Evolutionary conservation across 768 basidiomycete genomes (phyloP).

Genomic region (Tricholoma matsutake): DNA sequence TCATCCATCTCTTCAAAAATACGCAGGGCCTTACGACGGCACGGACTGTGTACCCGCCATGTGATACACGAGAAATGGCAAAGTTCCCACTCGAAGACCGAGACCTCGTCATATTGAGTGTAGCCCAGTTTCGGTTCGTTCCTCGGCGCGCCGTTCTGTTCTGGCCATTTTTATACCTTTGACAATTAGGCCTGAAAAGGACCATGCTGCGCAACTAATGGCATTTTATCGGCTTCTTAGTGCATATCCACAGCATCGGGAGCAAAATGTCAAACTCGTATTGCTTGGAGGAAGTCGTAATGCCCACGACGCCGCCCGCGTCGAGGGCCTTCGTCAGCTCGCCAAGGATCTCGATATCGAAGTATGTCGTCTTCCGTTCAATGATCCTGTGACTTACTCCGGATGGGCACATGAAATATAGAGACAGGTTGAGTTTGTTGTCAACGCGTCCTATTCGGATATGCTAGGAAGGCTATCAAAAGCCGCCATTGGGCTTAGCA

Average conservation of each 20-base stretch:
- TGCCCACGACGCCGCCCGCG: constrained; percentile 64
- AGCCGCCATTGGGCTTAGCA: constrained; percentile 85
- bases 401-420: constrained; percentile 24
- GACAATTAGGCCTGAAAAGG: constrained; percentile 81
- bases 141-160: background rate
- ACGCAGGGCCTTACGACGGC: constrained; percentile 27
- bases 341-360: constrained; percentile 62
- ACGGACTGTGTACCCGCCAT: constrained; percentile 84
- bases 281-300: constrained; percentile 88
- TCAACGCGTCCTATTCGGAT: constrained; percentile 77
- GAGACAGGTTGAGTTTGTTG: constrained; percentile 71
- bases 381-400: background rate
- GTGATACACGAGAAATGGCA: constrained; percentile 76
- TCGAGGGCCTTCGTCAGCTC: constrained; percentile 55
- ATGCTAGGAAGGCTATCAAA: constrained; percentile 69
- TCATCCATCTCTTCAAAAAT: constrained; percentile 24
- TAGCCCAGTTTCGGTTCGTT: constrained; percentile 88
- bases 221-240: constrained; percentile 63
- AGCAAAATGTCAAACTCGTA: constrained; percentile 52
- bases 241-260: constrained; percentile 54
- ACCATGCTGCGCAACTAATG: constrained; percentile 76
- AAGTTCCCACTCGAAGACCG: constrained; percentile 51
- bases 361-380: constrained; percentile 36
- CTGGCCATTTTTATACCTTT: background rate
- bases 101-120: constrained; percentile 70